phyloP scores from a whole-genome alignment of 2,329 filamentous ascomycete species.

The Ophiostoma populinum region DNA sequence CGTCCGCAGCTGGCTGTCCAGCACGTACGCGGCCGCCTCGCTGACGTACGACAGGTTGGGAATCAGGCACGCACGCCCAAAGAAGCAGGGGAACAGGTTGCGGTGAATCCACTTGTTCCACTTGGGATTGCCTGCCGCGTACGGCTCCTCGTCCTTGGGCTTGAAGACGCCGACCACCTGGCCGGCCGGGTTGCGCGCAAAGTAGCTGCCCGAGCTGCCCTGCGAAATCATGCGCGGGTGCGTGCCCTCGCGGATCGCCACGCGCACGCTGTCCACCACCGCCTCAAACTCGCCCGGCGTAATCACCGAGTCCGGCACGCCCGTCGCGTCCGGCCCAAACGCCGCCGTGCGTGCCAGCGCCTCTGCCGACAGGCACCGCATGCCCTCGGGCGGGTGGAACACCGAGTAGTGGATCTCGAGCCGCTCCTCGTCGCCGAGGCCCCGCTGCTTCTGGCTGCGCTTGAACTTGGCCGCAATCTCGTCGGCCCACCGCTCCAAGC shows the following conservation, averaged over 20 bases:
- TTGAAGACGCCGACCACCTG: conserved; percentile 98
- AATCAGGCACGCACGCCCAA: conserved; percentile 86
- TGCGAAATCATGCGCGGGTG: conserved; percentile 95
- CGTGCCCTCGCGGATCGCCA: conserved; percentile 75
- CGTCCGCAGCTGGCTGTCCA: conserved; percentile 78
- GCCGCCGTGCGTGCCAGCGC: conserved; percentile 35
- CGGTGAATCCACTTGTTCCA: conserved; percentile 99
- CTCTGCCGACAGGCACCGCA: conserved; percentile 64
- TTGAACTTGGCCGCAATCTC: conserved; percentile 97
- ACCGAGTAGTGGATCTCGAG: conserved; percentile 96
- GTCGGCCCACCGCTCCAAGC: conserved; percentile 90
- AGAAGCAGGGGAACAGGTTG: conserved; percentile 94
- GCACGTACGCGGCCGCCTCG: conserved; percentile 88
- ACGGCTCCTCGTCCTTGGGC: conserved; percentile 96
- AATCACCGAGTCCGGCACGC: conserved; percentile 25
- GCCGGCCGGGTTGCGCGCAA: conserved; percentile 77
- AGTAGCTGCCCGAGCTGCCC: conserved; percentile 95
- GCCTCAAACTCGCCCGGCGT: conserved; percentile 59
- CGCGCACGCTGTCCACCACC: conserved; percentile 74
- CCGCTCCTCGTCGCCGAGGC: conserved; percentile 58
- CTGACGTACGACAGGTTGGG: conserved; percentile 96
- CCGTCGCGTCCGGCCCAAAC: conserved; percentile 18
- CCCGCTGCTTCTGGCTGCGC: conserved; percentile 48
- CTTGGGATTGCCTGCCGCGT: conserved; percentile 90
- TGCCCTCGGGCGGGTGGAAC: conserved; percentile 80